Evolutionary conservation across 2,329 filamentous ascomycete species (phyloP).

Genomic region (Lasiodiplodia sp.): DNA sequence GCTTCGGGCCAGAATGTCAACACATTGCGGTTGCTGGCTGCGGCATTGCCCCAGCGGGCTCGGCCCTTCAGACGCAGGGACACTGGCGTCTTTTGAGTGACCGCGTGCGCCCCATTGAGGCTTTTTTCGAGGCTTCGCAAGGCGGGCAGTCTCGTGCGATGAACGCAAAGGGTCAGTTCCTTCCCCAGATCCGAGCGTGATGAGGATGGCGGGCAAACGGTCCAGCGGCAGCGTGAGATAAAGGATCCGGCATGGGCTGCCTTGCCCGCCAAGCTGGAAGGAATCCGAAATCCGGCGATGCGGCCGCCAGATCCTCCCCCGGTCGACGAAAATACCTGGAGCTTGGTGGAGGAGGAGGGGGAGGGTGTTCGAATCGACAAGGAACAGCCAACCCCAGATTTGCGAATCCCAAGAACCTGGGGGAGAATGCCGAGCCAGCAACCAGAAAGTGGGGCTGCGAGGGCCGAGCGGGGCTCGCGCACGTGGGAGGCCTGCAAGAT

Average conservation of each 20-base stretch:
- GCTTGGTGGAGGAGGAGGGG: neutral
- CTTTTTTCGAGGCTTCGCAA: neutral
- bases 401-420: slow-evolving; percentile 20
- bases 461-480: neutral
- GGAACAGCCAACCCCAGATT: slow-evolving; percentile 23
- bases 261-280: slow-evolving; percentile 5
- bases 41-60: neutral
- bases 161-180: neutral
- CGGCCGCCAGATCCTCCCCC: neutral
- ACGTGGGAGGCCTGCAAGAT: slow-evolving; percentile 20
- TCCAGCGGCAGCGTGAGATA: neutral
- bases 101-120: neutral
- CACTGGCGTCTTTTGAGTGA: neutral
- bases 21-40: neutral
- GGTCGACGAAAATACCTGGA: neutral
- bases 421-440: slow-evolving; percentile 1
- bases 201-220: neutral
- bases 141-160: slow-evolving; percentile 18
- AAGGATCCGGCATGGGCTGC: neutral
- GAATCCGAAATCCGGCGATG: slow-evolving; percentile 13
- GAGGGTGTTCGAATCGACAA: slow-evolving; percentile 7
- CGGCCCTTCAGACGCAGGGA: neutral
- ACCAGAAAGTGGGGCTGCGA: slow-evolving; percentile 2
- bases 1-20: neutral
- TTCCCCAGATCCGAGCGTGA: neutral